Conservation (phyloP, 2,329 filamentous ascomycete species). For the Monosporascus sp. region DNA sequence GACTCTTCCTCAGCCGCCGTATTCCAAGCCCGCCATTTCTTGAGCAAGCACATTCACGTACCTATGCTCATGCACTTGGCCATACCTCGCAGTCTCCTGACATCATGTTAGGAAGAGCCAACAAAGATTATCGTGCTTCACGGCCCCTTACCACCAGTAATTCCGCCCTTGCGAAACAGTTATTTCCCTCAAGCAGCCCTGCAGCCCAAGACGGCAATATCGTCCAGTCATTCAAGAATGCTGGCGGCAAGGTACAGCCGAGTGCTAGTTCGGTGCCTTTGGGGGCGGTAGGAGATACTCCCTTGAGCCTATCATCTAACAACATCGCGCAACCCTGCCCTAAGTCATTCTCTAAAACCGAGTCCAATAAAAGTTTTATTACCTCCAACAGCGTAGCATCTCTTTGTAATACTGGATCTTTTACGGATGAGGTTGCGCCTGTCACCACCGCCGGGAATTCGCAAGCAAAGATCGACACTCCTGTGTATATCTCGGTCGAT, state of each 20-base stretch:
- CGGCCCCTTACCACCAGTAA: slow-evolving; percentile 22
- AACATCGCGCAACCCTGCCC: slow-evolving; percentile 24
- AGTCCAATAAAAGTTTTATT: slow-evolving; percentile 6
- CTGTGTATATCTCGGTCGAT: slow-evolving; percentile 66
- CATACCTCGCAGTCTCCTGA: slow-evolving; percentile 5
- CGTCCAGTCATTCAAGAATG: slow-evolving; percentile 44
- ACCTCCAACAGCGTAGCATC: slow-evolving; percentile 32
- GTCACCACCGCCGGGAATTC: slow-evolving; percentile 29
- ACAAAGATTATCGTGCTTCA: slow-evolving; percentile 32
- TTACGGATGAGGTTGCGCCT: slow-evolving; percentile 35
- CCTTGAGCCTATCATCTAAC: slow-evolving; percentile 29
- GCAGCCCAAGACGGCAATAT: slow-evolving; percentile 41
- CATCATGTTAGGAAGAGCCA: slow-evolving; percentile 22
- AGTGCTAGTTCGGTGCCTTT: slow-evolving; percentile 33
- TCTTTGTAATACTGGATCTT: slow-evolving; percentile 44
- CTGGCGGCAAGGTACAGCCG: slow-evolving; percentile 30
- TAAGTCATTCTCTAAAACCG: slow-evolving; percentile 9
- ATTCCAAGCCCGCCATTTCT: neutral
- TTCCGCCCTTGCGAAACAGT: slow-evolving; percentile 40
- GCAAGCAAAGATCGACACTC: slow-evolving; percentile 18
- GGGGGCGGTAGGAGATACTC: slow-evolving; percentile 30
- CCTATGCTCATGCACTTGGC: slow-evolving; percentile 10
- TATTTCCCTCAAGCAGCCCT: slow-evolving; percentile 55
- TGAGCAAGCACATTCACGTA: neutral
- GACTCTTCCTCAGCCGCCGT: slow-evolving; percentile 11